These are phyloP conservation scores for Psilocybe azurescens DNA, from an alignment of 768 basidiomycete species.

Conservation along the genomic window DNA sequence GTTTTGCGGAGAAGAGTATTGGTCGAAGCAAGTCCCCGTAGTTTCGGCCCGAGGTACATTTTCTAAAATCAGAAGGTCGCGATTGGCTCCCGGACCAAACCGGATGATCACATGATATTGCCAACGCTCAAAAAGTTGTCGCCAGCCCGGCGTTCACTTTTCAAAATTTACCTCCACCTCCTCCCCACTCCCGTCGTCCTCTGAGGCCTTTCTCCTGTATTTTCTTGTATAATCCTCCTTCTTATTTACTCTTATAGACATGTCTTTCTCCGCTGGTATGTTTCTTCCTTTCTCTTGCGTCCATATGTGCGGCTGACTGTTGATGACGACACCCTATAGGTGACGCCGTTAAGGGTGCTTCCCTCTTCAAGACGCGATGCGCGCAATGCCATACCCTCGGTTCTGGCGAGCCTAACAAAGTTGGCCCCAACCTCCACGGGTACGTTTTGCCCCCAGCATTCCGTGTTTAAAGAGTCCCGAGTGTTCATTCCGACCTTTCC, in stretches of 20 bases:
- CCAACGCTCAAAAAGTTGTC: conserved; percentile 30
- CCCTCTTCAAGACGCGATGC: conserved; percentile 96
- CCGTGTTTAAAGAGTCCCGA: background rate
- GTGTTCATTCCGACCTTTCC: conserved; percentile 15
- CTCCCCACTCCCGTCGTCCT: conserved; percentile 17
- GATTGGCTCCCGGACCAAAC: conserved; percentile 39
- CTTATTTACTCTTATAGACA: conserved; percentile 31
- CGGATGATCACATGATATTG: conserved; percentile 36
- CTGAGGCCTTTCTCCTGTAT: conserved; percentile 19
- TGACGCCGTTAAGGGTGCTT: conserved; percentile 89
- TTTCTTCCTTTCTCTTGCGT: conserved; percentile 1
- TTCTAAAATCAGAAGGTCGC: conserved; percentile 18
- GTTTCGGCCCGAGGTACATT: background rate
- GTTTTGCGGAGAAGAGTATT: background rate
- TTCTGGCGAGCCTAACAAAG: conserved; percentile 80
- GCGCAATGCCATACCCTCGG: conserved; percentile 93
- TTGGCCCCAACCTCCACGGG: conserved; percentile 97
- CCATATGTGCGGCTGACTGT: conserved; percentile 44
- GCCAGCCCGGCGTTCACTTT: conserved; percentile 11
- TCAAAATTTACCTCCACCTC: conserved; percentile 24
- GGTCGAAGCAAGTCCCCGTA: background rate
- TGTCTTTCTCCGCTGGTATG: conserved; percentile 48
- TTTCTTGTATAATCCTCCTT: conserved; percentile 29
- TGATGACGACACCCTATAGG: conserved; percentile 43
- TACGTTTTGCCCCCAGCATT: conserved; percentile 39